Evolutionary conservation across 208 protist genomes (phyloP).

Genomic region (Acanthamoeba royreba): DNA sequence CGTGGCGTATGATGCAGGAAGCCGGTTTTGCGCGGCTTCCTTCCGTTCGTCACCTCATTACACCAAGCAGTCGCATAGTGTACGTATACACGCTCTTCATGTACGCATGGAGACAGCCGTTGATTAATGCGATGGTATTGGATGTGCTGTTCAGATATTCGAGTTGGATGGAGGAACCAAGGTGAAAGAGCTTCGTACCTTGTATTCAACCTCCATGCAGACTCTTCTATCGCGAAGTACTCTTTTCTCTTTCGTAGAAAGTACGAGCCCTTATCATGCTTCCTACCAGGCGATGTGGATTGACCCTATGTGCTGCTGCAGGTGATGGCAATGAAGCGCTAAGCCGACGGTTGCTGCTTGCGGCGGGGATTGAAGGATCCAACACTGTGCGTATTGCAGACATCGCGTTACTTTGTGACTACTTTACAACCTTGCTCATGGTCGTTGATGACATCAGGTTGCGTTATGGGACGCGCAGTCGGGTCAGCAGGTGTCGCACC

Average conservation of each 20-base stretch:
- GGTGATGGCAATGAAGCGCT: neutral
- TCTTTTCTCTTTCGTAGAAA: neutral
- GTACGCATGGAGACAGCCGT: neutral
- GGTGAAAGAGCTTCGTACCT: neutral
- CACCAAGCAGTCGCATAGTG: neutral
- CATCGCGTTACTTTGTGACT: neutral
- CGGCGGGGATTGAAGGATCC: neutral
- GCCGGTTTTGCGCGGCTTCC: neutral
- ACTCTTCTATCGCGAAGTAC: neutral
- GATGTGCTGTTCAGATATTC: neutral
- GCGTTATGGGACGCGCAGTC: neutral
- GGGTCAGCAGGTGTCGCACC: neutral
- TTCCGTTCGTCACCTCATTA: neutral
- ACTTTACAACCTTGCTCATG: neutral
- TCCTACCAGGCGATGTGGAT: neutral
- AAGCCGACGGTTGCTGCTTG: neutral
- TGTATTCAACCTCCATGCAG: neutral
- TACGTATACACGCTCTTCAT: neutral
- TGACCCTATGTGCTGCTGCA: neutral
- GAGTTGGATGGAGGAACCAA: neutral
- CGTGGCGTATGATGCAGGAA: neutral
- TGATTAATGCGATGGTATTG: neutral
- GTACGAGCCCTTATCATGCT: neutral
- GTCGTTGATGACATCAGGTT: neutral
- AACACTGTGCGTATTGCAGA: neutral